phyloP scores from a whole-genome alignment of 2,329 filamentous ascomycete genomes.

The Nakataea oryzae region DNA sequence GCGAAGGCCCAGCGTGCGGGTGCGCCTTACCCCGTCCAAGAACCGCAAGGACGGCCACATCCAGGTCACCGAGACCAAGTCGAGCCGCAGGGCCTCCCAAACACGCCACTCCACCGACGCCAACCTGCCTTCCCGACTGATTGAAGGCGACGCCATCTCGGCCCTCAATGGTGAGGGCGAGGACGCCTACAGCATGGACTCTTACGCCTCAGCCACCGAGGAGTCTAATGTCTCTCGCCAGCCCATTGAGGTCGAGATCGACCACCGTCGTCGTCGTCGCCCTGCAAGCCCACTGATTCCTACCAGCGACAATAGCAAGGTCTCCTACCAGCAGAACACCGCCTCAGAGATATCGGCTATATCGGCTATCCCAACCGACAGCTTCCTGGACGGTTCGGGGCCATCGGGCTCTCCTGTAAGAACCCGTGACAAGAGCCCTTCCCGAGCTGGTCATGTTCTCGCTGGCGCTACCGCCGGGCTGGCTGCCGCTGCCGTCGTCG shows the following conservation, averaged over 20 bases:
- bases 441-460: constrained; percentile 25
- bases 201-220: constrained; percentile 68
- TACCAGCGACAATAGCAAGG: constrained; percentile 42
- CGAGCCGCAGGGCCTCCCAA: constrained; percentile 56
- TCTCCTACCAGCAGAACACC: constrained; percentile 52
- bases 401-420: constrained; percentile 23
- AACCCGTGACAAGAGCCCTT: constrained; percentile 31
- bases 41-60: constrained; percentile 63
- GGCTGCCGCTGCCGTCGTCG: constrained; percentile 26
- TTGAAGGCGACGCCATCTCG: constrained; percentile 27
- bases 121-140: neutral
- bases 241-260: constrained; percentile 84
- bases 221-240: constrained; percentile 68
- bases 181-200: constrained; percentile 58
- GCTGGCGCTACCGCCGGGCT: constrained; percentile 25
- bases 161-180: constrained; percentile 29
- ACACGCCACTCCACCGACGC: constrained; percentile 15
- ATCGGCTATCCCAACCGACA: constrained; percentile 58
- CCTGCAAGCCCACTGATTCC: constrained; percentile 59
- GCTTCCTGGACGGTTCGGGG: constrained; percentile 49
- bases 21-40: constrained; percentile 71
- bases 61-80: constrained; percentile 74
- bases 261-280: constrained; percentile 43
- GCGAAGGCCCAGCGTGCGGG: constrained; percentile 70
- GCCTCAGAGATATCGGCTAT: constrained; percentile 90